A percentile compares a stretch with the other conserved stretches of the same genome.
Evolutionary conservation across 495 filamentous ascomycete genomes (phyloP).

Genomic region (Neurospora sp.): DNA sequence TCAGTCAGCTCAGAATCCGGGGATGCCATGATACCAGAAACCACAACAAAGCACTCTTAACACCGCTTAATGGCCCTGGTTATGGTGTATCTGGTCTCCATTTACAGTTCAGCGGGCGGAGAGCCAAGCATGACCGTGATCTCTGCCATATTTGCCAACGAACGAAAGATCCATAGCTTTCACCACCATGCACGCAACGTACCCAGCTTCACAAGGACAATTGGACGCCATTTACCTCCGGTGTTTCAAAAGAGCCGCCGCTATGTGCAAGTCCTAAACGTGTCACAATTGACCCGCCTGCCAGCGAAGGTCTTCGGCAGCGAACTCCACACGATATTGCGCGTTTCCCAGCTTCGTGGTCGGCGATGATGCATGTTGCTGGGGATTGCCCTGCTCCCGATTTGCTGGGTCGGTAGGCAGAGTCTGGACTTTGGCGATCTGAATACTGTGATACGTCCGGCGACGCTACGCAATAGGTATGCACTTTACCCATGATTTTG

Average conservation of each 20-base stretch:
- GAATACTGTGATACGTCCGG: not conserved
- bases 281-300: not conserved
- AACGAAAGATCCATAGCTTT: not conserved
- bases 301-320: not conserved
- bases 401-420: not conserved
- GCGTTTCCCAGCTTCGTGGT: not conserved
- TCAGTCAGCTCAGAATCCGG: not conserved
- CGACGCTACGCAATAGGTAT: not conserved
- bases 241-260: not conserved
- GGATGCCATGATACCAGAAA: not conserved
- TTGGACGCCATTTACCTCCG: not conserved
- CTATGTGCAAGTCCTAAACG: not conserved
- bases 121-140: not conserved
- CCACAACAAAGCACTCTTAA: not conserved
- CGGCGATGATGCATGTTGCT: not conserved
- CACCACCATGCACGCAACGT: not conserved
- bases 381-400: not conserved
- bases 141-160: not conserved
- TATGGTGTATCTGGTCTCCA: not conserved
- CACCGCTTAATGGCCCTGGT: not conserved
- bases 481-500: not conserved
- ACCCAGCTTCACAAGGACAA: not conserved
- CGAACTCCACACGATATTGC: not conserved
- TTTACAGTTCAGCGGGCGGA: not conserved
- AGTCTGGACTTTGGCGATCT: not conserved